Evolutionary conservation across 208 protist species (phyloP).

Genomic region (Leishmania turanica): DNA sequence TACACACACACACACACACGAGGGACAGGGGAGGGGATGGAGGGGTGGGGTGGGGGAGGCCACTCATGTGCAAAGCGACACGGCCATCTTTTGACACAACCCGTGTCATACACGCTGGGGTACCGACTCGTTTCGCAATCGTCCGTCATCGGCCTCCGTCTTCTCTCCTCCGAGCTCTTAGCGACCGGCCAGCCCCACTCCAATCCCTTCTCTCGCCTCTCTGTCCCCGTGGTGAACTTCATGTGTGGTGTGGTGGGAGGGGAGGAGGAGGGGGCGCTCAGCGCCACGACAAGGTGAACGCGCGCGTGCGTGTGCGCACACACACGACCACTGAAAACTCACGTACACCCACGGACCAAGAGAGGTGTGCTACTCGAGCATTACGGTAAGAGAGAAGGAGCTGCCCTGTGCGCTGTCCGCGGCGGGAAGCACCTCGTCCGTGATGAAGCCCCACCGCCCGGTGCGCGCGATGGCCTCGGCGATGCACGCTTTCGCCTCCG

Average conservation of each 20-base stretch:
- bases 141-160: not conserved
- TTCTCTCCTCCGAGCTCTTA: not conserved
- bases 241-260: not conserved
- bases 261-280: not conserved
- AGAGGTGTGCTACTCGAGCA: constrained; percentile 40
- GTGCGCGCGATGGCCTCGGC: constrained; percentile 59
- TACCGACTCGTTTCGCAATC: not conserved
- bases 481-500: constrained; percentile 48
- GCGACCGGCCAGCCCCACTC: not conserved
- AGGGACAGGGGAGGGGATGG: not conserved
- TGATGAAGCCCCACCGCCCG: constrained; percentile 63
- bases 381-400: constrained; percentile 59
- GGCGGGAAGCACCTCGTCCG: constrained; percentile 70
- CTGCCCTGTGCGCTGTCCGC: constrained; percentile 63
- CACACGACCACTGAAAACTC: not conserved
- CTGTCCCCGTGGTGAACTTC: not conserved
- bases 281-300: not conserved
- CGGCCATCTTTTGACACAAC: not conserved
- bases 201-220: not conserved
- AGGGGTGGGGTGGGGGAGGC: not conserved
- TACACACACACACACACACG: too few species aligned
- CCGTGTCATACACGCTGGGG: not conserved
- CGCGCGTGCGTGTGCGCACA: not conserved
- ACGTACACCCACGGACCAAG: not conserved
- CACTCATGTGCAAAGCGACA: not conserved